Percentiles rank a stretch among this genome's conserved stretches.
phyloP scores from a whole-genome alignment of 371 early-diverging fungal species.

The Rhizopus sp. region DNA sequence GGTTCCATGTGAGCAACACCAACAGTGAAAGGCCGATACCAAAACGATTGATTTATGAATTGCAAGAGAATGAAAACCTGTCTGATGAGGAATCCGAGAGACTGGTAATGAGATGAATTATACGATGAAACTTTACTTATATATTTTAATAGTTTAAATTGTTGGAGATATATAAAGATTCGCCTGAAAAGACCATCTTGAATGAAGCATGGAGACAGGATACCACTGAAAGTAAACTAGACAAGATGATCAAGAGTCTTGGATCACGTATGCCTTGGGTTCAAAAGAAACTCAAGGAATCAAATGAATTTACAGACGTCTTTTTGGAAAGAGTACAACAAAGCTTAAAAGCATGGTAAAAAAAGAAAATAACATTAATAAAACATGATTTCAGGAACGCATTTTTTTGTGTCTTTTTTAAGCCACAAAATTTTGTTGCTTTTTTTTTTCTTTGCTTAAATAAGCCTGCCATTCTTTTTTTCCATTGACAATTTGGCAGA shows the following conservation, averaged over 20 bases:
- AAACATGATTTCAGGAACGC: neutral
- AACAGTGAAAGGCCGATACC: constrained; percentile 53
- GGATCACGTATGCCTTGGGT: constrained; percentile 82
- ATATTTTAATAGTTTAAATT: constrained; percentile 49
- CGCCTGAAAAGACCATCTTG: constrained; percentile 62
- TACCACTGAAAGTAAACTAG: constrained; percentile 63
- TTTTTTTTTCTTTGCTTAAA: neutral
- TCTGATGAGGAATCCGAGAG: constrained; percentile 52
- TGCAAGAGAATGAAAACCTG: constrained; percentile 50
- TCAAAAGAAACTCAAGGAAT: constrained; percentile 23
- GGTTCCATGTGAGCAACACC: constrained; percentile 70
- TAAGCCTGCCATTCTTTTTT: neutral
- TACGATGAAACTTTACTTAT: neutral
- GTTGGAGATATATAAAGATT: constrained; percentile 56
- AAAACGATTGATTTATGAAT: constrained; percentile 67
- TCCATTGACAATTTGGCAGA: neutral
- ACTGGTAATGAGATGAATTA: constrained; percentile 40
- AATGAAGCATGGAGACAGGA: constrained; percentile 75
- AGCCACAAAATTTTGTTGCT: constrained; percentile 1
- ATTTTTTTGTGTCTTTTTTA: neutral
- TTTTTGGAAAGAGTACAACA: constrained; percentile 19
- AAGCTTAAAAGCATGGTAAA: constrained; percentile 23
- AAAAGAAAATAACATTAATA: neutral
- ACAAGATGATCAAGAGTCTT: constrained; percentile 70
- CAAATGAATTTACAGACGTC: neutral